These are phyloP conservation scores for Penicillium tannophilum DNA, from an alignment of 495 filamentous ascomycete genomes.

Conservation along the genomic window DNA sequence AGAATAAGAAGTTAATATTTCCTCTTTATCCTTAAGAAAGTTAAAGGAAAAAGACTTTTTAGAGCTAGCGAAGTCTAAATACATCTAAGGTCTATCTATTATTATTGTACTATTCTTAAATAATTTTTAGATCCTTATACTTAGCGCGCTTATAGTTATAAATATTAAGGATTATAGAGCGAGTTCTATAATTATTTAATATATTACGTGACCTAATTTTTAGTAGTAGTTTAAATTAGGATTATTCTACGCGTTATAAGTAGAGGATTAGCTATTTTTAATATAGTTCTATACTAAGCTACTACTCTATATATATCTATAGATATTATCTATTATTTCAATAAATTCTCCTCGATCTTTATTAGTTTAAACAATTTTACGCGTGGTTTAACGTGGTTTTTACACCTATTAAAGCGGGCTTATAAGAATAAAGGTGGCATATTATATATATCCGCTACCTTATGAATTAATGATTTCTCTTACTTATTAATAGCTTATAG, in stretches of 20 bases:
- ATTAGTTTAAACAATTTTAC: neutral
- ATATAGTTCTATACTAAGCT: neutral
- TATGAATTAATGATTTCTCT: neutral
- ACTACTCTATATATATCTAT: slow-evolving; percentile 2
- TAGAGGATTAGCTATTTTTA: slow-evolving; percentile 6
- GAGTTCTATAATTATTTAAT: neutral
- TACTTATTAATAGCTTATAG: slow-evolving; percentile 3
- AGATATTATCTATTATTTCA: slow-evolving; percentile 2
- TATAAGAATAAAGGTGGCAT: neutral
- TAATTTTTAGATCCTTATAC: too few relatives aligned
- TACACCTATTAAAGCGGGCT: neutral
- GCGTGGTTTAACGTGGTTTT: neutral
- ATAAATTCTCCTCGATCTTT: neutral
- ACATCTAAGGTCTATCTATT: too few relatives aligned
- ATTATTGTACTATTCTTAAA: too few relatives aligned
- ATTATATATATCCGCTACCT: neutral
- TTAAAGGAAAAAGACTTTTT: neutral
- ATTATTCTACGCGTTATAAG: neutral
- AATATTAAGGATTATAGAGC: neutral
- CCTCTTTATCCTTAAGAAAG: neutral
- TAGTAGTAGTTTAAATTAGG: slow-evolving; percentile 1
- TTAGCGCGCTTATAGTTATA: neutral
- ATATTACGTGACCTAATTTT: neutral
- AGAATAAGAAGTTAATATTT: neutral
- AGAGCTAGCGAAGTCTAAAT: too few relatives aligned